These are phyloP conservation scores for Aureobasidium pullulans DNA, from an alignment of 2,329 filamentous ascomycete species.

Conservation along the genomic window DNA sequence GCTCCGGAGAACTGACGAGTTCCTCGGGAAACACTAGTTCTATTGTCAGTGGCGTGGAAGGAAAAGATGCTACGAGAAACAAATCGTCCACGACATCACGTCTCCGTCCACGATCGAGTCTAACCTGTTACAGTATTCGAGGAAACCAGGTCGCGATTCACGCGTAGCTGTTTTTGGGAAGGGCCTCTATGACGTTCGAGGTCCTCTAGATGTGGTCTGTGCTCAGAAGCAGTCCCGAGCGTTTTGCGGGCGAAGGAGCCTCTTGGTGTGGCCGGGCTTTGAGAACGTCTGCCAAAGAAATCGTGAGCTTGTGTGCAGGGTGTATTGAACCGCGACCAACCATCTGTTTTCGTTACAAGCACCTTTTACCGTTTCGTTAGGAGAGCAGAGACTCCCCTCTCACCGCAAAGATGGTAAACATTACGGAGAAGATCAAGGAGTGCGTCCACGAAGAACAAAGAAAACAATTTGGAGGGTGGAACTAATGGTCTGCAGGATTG, in stretches of 20 bases:
- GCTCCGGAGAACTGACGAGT: neutral
- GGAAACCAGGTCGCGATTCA: neutral
- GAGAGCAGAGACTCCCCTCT: neutral
- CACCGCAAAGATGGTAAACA: slow-evolving; percentile 77
- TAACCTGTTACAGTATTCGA: slow-evolving; percentile 9
- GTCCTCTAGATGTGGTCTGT: neutral
- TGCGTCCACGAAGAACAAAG: slow-evolving; percentile 32
- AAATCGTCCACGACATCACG: slow-evolving; percentile 2
- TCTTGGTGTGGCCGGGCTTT: slow-evolving; percentile 5
- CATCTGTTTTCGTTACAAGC: neutral
- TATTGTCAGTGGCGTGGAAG: neutral
- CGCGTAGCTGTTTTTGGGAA: neutral
- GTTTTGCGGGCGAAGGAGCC: neutral
- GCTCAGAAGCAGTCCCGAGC: neutral
- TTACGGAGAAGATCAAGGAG: slow-evolving; percentile 99
- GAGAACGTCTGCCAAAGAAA: slow-evolving; percentile 11
- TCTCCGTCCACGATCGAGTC: neutral
- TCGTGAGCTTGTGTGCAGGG: slow-evolving; percentile 2
- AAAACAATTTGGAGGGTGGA: neutral
- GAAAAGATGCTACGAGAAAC: neutral
- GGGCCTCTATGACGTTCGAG: slow-evolving; percentile 1
- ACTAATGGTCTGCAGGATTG: slow-evolving; percentile 59
- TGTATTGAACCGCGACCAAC: neutral
- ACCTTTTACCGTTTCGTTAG: neutral
- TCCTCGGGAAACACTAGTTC: neutral